phyloP scores from a whole-genome alignment of 1,284 basidiomycete species.

The Apiotrichum mycotoxinovorans region DNA sequence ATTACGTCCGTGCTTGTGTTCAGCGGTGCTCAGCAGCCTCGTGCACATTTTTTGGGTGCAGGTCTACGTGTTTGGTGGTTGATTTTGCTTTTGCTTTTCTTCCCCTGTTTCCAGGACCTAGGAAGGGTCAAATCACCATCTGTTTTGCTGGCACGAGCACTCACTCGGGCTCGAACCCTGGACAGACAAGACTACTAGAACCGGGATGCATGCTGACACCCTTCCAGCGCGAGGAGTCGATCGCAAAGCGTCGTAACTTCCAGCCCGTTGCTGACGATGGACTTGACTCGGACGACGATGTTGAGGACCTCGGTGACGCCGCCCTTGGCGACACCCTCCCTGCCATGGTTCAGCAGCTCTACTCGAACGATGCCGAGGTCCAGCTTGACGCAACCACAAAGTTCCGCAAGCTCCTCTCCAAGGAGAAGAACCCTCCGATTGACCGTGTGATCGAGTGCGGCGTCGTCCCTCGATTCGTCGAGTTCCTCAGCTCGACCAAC shows the following conservation, averaged over 20 bases:
- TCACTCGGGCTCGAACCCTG: neutral
- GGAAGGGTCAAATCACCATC: too few species aligned
- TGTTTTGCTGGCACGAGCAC: neutral
- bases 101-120: neutral
- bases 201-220: neutral
- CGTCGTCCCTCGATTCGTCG: constrained; percentile 94
- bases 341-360: constrained; percentile 83
- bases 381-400: constrained; percentile 92
- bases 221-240: constrained; percentile 77
- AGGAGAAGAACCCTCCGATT: constrained; percentile 99
- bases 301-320: constrained; percentile 53
- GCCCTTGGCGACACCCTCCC: constrained; percentile 57
- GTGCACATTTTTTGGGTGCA: neutral
- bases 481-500: constrained; percentile 83
- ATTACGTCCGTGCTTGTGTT: neutral
- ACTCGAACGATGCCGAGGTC: constrained; percentile 83
- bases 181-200: neutral
- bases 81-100: neutral
- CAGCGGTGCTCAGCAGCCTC: neutral
- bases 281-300: constrained; percentile 80
- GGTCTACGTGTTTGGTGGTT: neutral
- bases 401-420: constrained; percentile 96
- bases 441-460: constrained; percentile 97
- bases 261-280: constrained; percentile 60
- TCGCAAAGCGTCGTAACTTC: constrained; percentile 92